Base-by-base conservation (phyloP, 345 rosid genomes). In the Laguncularia racemosa region DNA sequence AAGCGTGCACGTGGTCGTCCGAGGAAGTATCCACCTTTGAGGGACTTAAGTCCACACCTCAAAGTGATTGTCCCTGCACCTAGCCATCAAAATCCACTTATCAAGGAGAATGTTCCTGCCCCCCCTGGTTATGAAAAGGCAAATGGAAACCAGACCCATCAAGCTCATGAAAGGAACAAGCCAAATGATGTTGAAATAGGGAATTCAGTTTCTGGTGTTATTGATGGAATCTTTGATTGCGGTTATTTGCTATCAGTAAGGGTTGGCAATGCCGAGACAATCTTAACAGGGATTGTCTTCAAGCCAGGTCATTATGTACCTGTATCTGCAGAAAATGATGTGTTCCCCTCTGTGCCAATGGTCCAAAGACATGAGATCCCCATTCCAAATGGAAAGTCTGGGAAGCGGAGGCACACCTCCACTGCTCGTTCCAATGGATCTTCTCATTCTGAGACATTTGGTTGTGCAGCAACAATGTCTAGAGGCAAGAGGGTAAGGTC, bases 201-300 rank as follows among this genome's bases (percentile, higher is more conserved):
- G 61, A 88, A 86, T 72, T 59, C 50, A 6, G 85, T 92, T 67
- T 67, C 60, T 71, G 97, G 96, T 26, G 73, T 82, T n/a, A 67
- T 92, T 16, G 93, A 84, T 64, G 88, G 88, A 13, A 59, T 68
- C 51, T 86, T 89, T 73, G 84, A 83, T 70, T 93, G 81, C 4
- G 96, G 98, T 60, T 92, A 80, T 71, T 73, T 89, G 76, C 88
- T 89, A 16, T 58, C 74, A 17, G 88, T 92, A 38, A 83, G 78
- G 70, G 69, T 83, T 64, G 91, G 91, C 20, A 69, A 72, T 71
- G 67, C 91, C 2, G 76, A 69, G 23, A 73, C 75, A 55, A 61
- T 73, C 69, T 66, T 89, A 64, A 78, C 86, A 73, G 98, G 97
- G 38, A 80, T 92, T 57, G 82, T 92, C 51, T 89, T 92, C 67